These are phyloP conservation scores for Emmonsiellopsis sp. DNA, from an alignment of 2,329 filamentous ascomycete species.

Conservation along the genomic window DNA sequence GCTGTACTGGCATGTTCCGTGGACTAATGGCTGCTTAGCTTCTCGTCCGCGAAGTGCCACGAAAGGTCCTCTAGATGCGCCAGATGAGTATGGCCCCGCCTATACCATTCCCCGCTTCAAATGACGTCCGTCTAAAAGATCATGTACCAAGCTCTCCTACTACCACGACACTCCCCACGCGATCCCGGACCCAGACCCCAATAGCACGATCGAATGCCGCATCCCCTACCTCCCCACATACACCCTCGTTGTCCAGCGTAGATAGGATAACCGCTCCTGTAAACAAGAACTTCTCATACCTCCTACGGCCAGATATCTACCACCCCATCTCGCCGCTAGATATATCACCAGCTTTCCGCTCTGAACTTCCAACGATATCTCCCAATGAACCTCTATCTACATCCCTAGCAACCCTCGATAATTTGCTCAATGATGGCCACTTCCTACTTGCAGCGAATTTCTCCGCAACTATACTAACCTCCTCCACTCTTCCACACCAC, in stretches of 20 bases:
- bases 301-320: conserved; percentile 72
- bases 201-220: not conserved
- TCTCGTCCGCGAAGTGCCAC: conserved; percentile 46
- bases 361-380: conserved; percentile 54
- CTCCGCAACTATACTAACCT: conserved; percentile 33
- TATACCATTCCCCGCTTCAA: not conserved
- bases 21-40: conserved; percentile 19
- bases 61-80: conserved; percentile 64
- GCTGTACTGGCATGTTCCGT: not conserved
- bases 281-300: conserved; percentile 65
- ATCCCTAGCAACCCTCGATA: conserved; percentile 42
- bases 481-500: conserved; percentile 30
- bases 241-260: not conserved
- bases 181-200: not conserved
- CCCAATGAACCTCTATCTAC: conserved; percentile 46
- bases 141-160: not conserved
- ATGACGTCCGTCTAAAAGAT: not conserved
- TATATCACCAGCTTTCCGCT: conserved; percentile 58
- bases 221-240: not conserved
- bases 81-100: conserved; percentile 51
- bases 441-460: conserved; percentile 66
- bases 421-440: conserved; percentile 62
- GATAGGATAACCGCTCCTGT: not conserved
- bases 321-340: conserved; percentile 63
- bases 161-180: not conserved